Evolutionary conservation across 352 stramenopile species (phyloP).

Genomic region (Phytophthora tubulina): DNA sequence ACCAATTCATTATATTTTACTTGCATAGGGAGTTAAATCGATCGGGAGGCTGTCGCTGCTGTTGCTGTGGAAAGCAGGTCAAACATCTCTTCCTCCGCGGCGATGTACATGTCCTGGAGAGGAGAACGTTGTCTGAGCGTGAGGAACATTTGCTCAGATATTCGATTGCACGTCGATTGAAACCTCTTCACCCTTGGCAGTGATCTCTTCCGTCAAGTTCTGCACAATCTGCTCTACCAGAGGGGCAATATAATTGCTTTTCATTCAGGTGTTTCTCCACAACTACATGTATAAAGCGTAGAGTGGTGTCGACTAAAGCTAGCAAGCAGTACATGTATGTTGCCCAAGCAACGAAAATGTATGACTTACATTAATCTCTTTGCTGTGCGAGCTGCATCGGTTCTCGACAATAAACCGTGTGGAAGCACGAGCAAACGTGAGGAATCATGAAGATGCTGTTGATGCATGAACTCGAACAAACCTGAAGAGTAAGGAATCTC

Average conservation of each 20-base stretch:
- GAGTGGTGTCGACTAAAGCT: neutral
- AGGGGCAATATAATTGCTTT: slow-evolving; percentile 50
- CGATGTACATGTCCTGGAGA: slow-evolving; percentile 81
- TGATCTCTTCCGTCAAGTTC: slow-evolving; percentile 46
- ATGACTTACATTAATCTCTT: slow-evolving; percentile 66
- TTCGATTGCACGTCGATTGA: slow-evolving; percentile 75
- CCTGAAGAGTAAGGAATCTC: slow-evolving; percentile 48
- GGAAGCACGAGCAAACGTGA: neutral
- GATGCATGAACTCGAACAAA: slow-evolving; percentile 16
- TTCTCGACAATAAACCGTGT: slow-evolving; percentile 47
- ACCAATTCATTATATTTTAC: slow-evolving; percentile 29
- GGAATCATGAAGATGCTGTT: neutral
- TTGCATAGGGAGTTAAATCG: slow-evolving; percentile 9
- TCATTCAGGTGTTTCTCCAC: slow-evolving; percentile 49
- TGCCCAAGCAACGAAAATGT: neutral
- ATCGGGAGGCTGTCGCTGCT: slow-evolving; percentile 37
- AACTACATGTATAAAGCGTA: slow-evolving; percentile 27
- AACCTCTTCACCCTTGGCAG: slow-evolving; percentile 45
- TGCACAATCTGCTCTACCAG: slow-evolving; percentile 52
- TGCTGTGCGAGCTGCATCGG: slow-evolving; percentile 57
- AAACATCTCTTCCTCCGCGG: slow-evolving; percentile 78
- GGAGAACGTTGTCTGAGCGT: slow-evolving; percentile 60
- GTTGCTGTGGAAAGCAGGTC: slow-evolving; percentile 54
- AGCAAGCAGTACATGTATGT: neutral
- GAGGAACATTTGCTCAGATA: slow-evolving; percentile 76